Evolutionary conservation across 2,329 filamentous ascomycete genomes (phyloP).

Genomic region (Mycosphaerella arachidis): DNA sequence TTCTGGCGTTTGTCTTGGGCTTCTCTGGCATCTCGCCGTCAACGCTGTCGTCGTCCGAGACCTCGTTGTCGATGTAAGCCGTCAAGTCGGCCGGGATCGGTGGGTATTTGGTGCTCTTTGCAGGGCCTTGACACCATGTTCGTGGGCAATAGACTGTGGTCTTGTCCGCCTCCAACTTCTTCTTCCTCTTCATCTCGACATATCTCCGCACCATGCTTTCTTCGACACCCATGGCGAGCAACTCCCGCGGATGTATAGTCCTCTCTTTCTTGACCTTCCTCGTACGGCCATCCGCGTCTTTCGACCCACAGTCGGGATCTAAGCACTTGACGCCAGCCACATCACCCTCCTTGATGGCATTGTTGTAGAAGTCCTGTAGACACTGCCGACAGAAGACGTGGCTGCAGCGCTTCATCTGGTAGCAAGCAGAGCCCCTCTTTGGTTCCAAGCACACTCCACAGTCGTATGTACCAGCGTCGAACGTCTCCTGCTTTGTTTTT

Average conservation of each 20-base stretch:
- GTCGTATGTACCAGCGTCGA: slow-evolving; percentile 79
- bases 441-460: slow-evolving; percentile 88
- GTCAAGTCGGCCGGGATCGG: slow-evolving; percentile 41
- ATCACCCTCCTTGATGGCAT: slow-evolving; percentile 80
- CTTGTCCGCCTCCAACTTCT: slow-evolving; percentile 85
- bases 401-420: slow-evolving; percentile 74
- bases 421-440: slow-evolving; percentile 73
- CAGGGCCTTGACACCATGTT: slow-evolving; percentile 86
- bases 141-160: slow-evolving; percentile 89
- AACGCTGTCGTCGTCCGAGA: slow-evolving; percentile 33
- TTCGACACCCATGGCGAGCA: slow-evolving; percentile 51
- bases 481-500: slow-evolving; percentile 66
- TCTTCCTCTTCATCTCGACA: slow-evolving; percentile 85
- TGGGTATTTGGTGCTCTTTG: slow-evolving; percentile 53
- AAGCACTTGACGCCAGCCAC: slow-evolving; percentile 75
- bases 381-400: slow-evolving; percentile 92
- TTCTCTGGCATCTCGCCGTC: slow-evolving; percentile 5
- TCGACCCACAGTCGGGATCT: slow-evolving; percentile 69
- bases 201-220: slow-evolving; percentile 77
- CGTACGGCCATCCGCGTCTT: slow-evolving; percentile 24
- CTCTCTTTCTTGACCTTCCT: slow-evolving; percentile 57
- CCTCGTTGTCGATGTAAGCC: slow-evolving; percentile 35
- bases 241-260: slow-evolving; percentile 74
- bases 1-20: slow-evolving; percentile 13
- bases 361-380: slow-evolving; percentile 83